These are phyloP conservation scores for Citrus sp. DNA, from an alignment of 345 rosid species.

Conservation along the genomic window DNA sequence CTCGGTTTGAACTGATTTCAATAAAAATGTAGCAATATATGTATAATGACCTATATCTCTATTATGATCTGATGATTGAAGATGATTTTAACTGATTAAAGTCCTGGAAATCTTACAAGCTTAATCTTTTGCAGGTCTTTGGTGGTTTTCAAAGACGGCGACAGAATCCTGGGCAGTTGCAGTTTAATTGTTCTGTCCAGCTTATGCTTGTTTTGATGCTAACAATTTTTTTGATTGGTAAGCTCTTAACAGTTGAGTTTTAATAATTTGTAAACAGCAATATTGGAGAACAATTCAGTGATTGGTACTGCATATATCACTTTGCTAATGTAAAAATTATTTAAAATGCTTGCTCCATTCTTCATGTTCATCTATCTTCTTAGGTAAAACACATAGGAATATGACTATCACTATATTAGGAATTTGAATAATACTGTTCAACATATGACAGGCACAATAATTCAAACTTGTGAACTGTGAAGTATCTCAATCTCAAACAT, in stretches of 20 bases:
- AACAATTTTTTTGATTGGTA: slow-evolving; percentile 67
- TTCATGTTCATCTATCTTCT: not conserved
- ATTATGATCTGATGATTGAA: not conserved
- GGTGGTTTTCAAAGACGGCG: slow-evolving; percentile 46
- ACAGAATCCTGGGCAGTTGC: slow-evolving; percentile 41
- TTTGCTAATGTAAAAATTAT: not conserved
- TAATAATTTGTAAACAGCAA: not conserved
- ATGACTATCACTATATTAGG: not conserved
- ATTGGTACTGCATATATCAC: not conserved
- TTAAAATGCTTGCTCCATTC: not conserved
- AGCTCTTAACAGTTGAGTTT: slow-evolving; percentile 23
- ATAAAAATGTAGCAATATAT: not conserved
- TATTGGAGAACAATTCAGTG: not conserved
- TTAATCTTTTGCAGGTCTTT: slow-evolving; percentile 38
- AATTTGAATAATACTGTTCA: not conserved
- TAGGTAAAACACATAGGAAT: not conserved
- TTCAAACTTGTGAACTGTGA: not conserved
- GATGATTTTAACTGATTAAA: not conserved
- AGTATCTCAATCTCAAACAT: not conserved
- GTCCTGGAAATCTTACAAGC: slow-evolving; percentile 4
- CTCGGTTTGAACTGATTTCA: not conserved
- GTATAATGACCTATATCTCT: not conserved
- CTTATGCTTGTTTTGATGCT: slow-evolving; percentile 60
- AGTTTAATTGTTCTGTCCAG: slow-evolving; percentile 51
- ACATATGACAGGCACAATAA: not conserved